Base-by-base conservation (phyloP, 2,329 filamentous ascomycete genomes). In the Sporothrix mexicana region DNA sequence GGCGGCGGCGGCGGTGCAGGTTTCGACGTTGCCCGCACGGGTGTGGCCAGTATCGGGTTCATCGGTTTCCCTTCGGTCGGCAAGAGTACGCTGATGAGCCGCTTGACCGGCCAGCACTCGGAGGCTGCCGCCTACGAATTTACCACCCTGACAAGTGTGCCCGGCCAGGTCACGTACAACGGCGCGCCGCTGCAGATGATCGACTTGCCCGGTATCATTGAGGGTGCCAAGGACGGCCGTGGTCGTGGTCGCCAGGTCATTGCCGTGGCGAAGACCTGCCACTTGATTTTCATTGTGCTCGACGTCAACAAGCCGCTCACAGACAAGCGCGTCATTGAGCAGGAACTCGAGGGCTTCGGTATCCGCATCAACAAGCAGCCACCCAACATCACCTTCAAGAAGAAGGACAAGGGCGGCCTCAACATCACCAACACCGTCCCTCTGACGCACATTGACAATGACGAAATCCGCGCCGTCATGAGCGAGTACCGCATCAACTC, bases 401-500 rank as follows among this genome's bases (percentile, higher is more conserved):
- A 99, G 87, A 99, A 99, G 87, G 96, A 99, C 83, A 98, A 98
- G 85, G 96, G 96, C 77, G 96, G 96, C 49, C 90, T 99, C 80
- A 95, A 93, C 79, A 96, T 99, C 80, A 97, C 95, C n/a, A 96
- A 90, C 83, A 99, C 96, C 2, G 92, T 96, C 61, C 94, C 95
- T 5, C 86, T 99, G 77, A 92, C 92, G 30, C 94, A 99, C 83
- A 97, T 99, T 79, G 93, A 96, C 81, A 88, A 94, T 77, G 96
- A 97, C 79, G 96, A 99, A 85, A 97, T 99, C 86, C 97, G 93
- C 85, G 96, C 96, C 70, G 96, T 99, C 77, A 95, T 99, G 93
- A 90, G 88, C 83, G 96, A 99, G 83, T 99, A 99, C 83, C 93
- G 92, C 77, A 98, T 99, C 83, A 93, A 93, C 77, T 98, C 95